Evolutionary conservation across 768 basidiomycete species (phyloP), one percentile per base, ranked within the genome.

Genomic region (Lactarius hengduanensis): DNA sequence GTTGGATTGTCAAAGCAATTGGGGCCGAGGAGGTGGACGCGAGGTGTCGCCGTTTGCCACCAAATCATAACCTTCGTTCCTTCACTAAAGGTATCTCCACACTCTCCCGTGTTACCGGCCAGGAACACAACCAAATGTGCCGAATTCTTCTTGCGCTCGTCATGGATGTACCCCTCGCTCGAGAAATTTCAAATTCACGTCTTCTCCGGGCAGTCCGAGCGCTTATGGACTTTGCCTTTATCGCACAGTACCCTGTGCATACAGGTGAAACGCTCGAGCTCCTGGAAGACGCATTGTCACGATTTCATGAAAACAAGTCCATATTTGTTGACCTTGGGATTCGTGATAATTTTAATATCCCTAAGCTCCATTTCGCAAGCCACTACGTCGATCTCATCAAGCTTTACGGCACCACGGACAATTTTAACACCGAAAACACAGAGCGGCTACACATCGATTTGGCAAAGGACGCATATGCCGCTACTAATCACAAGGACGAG

Each of bases 41-140:
- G 4, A 74, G 75, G 2, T 73, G 75, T 43, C 66, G 70, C 1
- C 70, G 74, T 1, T 62, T 80, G 0, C 78, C 78, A 2, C 75
- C 75, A 2, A 78, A 78, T 63, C 76, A 79, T 64, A 70, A 77
- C 38, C 65, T 80, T 32, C 73, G 72, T 0, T 32, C 72, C 1
- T 81, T 81, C 66, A 57, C 63, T 9, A 77, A 78, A 36, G 80
- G 80, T 1, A 80, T 81, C 53, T 71, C 68, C 0, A 55, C 59
- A 2, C 73, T 80, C 9, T 72, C 74, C 4, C 71, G 70, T 10
- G 67, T 79, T 10, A 75, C 76, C n/a, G 80, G 79, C 8, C 64
- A 66, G 10, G 78, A 81, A 54, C 77, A 79, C 59, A 67, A 68
- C 10, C 70, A 78, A 22, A 79, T 80, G 18, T 43, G 62, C 64